phyloP scores from a whole-genome alignment of 1,139 yeast species.

The Pichia sp. region DNA sequence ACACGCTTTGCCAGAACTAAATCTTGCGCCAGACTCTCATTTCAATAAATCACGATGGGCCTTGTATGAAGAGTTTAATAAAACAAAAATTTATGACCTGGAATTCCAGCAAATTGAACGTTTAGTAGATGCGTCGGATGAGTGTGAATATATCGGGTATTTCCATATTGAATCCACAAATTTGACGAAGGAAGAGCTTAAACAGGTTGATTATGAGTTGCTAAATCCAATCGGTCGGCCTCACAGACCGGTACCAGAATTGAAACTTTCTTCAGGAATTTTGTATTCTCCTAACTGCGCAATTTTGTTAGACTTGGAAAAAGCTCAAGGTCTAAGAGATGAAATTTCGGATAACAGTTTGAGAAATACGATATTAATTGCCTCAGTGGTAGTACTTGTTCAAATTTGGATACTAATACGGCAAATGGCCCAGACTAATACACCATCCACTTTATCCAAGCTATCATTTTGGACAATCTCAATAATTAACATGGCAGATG shows the following conservation, averaged over 20 bases:
- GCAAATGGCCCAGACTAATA: conserved; percentile 66
- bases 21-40: conserved; percentile 37
- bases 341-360: conserved; percentile 46
- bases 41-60: conserved; percentile 40
- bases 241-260: conserved; percentile 50
- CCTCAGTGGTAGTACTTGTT: conserved; percentile 42
- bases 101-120: conserved; percentile 33
- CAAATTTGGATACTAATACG: conserved; percentile 50
- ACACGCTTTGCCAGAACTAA: conserved; percentile 55
- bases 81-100: conserved; percentile 38
- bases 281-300: conserved; percentile 92
- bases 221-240: conserved; percentile 74
- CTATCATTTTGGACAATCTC: conserved; percentile 61
- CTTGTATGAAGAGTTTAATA: conserved; percentile 39
- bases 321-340: conserved; percentile 52
- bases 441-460: conserved; percentile 75
- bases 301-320: conserved; percentile 41
- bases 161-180: conserved; percentile 64
- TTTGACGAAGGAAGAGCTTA: conserved; percentile 47
- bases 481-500: conserved; percentile 58
- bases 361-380: conserved; percentile 44
- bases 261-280: conserved; percentile 51
- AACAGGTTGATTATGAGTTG: conserved; percentile 67
- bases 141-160: conserved; percentile 69
- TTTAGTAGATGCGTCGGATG: conserved; percentile 37